These are phyloP conservation scores for Multifurca ochricompacta DNA, from an alignment of 768 basidiomycete genomes.

Conservation along the genomic window DNA sequence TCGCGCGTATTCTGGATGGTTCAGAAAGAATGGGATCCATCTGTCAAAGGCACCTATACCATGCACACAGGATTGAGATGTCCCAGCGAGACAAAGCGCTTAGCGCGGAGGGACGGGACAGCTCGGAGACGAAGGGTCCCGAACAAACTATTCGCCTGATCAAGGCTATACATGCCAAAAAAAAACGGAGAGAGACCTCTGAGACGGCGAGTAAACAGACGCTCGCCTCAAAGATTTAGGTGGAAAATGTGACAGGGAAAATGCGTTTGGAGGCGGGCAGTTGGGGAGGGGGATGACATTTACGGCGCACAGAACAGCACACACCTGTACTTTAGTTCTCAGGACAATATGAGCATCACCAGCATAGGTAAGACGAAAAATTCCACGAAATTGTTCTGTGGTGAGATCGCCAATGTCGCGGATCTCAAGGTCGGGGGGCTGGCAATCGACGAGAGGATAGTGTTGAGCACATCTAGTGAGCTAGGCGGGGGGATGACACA, in stretches of 20 bases:
- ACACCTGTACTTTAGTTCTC: conserved; percentile 90
- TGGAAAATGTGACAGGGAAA: neutral
- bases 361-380: conserved; percentile 91
- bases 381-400: conserved; percentile 91
- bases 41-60: too few species aligned
- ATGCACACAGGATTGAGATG: too few species aligned
- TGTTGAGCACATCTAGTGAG: neutral
- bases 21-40: too few species aligned
- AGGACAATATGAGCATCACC: conserved; percentile 87
- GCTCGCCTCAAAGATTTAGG: neutral
- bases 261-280: neutral
- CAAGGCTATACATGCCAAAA: too few species aligned
- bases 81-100: too few species aligned
- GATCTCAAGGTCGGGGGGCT: conserved; percentile 96
- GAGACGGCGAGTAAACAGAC: neutral
- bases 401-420: conserved; percentile 96
- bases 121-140: too few species aligned
- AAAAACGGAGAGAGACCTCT: neutral
- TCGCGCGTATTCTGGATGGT: too few species aligned
- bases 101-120: too few species aligned
- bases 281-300: neutral
- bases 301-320: neutral
- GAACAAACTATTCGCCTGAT: too few species aligned
- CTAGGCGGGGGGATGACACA: conserved; percentile 3
- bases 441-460: conserved; percentile 26